Evolutionary conservation across 805 yeast species (phyloP), one percentile per base, ranked within the genome.

Genomic region (Saturnispora diversa): DNA sequence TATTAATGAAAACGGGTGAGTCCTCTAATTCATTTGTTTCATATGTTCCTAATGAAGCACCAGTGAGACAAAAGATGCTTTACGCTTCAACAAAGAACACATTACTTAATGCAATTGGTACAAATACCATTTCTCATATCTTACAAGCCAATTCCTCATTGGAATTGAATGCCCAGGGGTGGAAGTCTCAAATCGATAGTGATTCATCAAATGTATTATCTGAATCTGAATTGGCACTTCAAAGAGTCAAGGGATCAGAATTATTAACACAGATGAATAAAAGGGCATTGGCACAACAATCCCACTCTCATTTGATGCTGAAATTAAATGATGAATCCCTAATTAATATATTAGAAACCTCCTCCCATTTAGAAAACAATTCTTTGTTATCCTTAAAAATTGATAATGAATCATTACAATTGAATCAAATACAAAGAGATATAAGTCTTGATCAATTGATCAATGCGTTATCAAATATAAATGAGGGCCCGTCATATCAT

Each of bases 81-180:
- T 92, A 88, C 58, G 97, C 97, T 4, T 84, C 96, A 2, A 79
- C 94, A 9, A 85, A 85, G 46, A 81, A 76, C 57, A 76, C 92
- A 1, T 60, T 92, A 27, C 63, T 84, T 42, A 75, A 83, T 50
- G 80, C 81, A 46, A 54, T 80, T 6, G 70, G 72, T 44, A 66
- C 80, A 62, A 77, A 82, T 31, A 76, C 72, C 24, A 12, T 38
- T 7, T 6, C 34, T 5, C 16, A 11, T 11, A 24, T 21, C 15
- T 17, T 38, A 15, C 35, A 31, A n/a, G 35, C 24, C 10, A 31
- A 31, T 11, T 31, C 41, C 5, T 51, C 69, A 30, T 70, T 65
- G 7, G 94, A 79, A 51, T 55, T 79, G 32, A 62, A 74, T 22
- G 54, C 57, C n/a, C 57, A 53, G 0, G 75, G 77, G 30, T 77